Base-by-base conservation (phyloP, 192 early-diverging fungal species). In the Helicostylum pulchrum region DNA sequence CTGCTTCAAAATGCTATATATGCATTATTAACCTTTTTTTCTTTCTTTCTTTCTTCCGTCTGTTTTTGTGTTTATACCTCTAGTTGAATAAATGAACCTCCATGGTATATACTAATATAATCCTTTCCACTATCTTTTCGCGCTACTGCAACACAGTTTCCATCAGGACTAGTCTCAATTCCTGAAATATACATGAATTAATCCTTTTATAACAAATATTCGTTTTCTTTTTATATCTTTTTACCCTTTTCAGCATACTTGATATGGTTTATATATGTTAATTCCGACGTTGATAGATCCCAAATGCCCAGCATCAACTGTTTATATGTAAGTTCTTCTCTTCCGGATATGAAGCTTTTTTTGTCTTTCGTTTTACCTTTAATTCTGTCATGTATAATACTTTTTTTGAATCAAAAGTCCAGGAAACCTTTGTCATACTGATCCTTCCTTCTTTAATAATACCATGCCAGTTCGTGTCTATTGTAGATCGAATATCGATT, bases 291-390 rank as follows among this genome's bases (percentile, higher is more conserved):
- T n/a, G 73, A 54, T 26, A 92, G 67, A 23, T 81, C 79, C 90
- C 90, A 91, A 34, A 91, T 75, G 1, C 85, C 84, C 45, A 90
- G 77, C 15, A 87, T 74, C 26, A 90, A 68, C 79, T 80, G 26
- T 32, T 21, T n/a, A 48, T 20, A 19, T 10, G 23, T 39, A 44
- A 31, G 75, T 32, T 36, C 23, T 30, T n/a, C 21, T 68, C 23
- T 14, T 44, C 12, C n/a, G 11, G n/a, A 11, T 36, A 36, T 45
- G 2, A 15, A 30, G 2, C 7, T 31, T 62, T 43, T 72, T 81
- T 3, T 9, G 50, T 58, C 21, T 56, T 45, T 46, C n/a, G n/a
- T 34, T 53, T 36, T 66, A 46, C 61, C 30, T 31, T 36, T 68
- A 39, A 14, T 17, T 48, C 26, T 57, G 45, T 53, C 26, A 34